Evolutionary conservation across 805 yeast genomes (phyloP), one percentile per base, ranked within the genome.

Genomic region (Tetrapisispora iriomotensis): DNA sequence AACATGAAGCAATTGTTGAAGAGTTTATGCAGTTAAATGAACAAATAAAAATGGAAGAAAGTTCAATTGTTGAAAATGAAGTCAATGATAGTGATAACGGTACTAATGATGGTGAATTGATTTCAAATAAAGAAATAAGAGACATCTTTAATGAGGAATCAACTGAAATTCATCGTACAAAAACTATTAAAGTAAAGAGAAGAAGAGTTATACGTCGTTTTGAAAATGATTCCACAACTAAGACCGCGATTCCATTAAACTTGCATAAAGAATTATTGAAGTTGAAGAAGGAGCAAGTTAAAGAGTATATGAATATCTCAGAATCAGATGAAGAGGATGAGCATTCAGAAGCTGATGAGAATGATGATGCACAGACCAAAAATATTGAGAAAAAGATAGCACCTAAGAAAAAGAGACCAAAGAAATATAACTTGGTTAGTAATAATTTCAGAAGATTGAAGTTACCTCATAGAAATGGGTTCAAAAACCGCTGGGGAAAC

Each of bases 371-470:
- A 42, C 54, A 18, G 57, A 58, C 30, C 65, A 27, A 37, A 31
- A 48, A 46, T n/a, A 24, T 25, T 6, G 43, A 29, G 35, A 37
- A 28, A 23, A 41, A 32, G n/a, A 42, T 6, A 18, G 9, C 47
- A 43, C 54, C 20, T 58, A 60, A 32, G 66, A 30, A 38, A 30
- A 48, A 47, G 30, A 46, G 51, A 31, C 49, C 46, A 17, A 58
- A 50, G 39, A 60, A 58, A 38, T 58, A 51, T 45, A 58, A 51
- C 39, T 45, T 50, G 26, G 65, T 67, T 18, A 72, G 71, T 43
- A 62, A 56, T 48, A 77, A 77, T 51, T 77, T 65, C 58, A 72
- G 71, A 47, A 59, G 77, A 41, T 58, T 72, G 37, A 76, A 74
- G 52, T 65, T 77, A 34, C 40, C 40, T 12, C 36, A 29, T 21